A percentile compares a stretch with the other conserved stretches of the same genome.
phyloP scores from a whole-genome alignment of 768 basidiomycete species.

The Agaricus blazei region DNA sequence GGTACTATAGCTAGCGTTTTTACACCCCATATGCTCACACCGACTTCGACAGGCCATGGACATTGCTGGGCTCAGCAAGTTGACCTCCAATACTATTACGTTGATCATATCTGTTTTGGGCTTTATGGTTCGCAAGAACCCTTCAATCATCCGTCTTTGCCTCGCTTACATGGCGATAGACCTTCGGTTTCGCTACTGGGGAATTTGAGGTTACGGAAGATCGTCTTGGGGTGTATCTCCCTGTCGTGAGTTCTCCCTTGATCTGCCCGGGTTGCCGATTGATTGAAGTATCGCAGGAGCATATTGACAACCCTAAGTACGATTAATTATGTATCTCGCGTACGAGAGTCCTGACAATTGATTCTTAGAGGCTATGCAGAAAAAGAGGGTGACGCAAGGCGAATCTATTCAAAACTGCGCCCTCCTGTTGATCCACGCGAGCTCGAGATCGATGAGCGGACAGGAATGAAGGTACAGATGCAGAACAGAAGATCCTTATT shows the following conservation, averaged over 20 bases:
- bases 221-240: constrained; percentile 72
- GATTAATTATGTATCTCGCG: neutral
- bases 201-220: constrained; percentile 72
- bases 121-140: constrained; percentile 37
- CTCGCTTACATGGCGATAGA: constrained; percentile 25
- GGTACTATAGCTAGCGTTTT: constrained; percentile 21
- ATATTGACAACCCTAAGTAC: constrained; percentile 76
- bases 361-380: constrained; percentile 55
- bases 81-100: constrained; percentile 59
- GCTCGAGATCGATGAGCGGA: constrained; percentile 69
- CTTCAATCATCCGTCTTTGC: neutral
- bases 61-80: constrained; percentile 63
- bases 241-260: constrained; percentile 39
- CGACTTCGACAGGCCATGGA: constrained; percentile 50
- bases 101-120: constrained; percentile 54
- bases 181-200: constrained; percentile 58
- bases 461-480: constrained; percentile 67
- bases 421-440: constrained; percentile 70
- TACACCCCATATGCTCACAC: neutral
- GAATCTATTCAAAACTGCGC: constrained; percentile 65
- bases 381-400: constrained; percentile 67
- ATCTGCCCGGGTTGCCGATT: neutral
- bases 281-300: constrained; percentile 38
- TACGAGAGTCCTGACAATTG: neutral
- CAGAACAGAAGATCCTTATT: neutral